These are phyloP conservation scores for Taxillus chinensis DNA, from an alignment of 164 flowering plant species.

Conservation along the genomic window DNA sequence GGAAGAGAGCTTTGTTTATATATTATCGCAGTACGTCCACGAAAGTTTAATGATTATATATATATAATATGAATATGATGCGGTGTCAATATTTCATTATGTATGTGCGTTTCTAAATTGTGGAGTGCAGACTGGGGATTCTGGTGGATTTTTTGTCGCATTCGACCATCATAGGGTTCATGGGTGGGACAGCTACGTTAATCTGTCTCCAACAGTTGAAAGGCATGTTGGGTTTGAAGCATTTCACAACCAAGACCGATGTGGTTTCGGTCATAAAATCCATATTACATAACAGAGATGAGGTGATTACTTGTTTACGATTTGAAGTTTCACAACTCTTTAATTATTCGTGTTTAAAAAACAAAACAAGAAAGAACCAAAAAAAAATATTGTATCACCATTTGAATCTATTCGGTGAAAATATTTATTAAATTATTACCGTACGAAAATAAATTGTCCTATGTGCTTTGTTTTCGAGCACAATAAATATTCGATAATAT, in stretches of 20 bases:
- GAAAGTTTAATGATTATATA: no score
- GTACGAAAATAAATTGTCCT: no score
- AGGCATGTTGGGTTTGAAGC: slow-evolving; percentile 59
- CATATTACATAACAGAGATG: slow-evolving; percentile 29
- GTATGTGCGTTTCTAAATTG: neutral
- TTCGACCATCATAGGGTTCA: slow-evolving; percentile 73
- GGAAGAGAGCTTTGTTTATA: neutral
- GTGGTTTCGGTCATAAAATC: slow-evolving; percentile 41
- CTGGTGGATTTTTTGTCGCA: slow-evolving; percentile 84
- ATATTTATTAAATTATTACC: no score
- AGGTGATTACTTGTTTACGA: slow-evolving; percentile 23
- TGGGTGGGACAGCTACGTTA: slow-evolving; percentile 72
- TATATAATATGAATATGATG: neutral
- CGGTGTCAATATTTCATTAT: neutral
- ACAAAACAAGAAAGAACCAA: no score
- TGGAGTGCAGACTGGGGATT: slow-evolving; percentile 51
- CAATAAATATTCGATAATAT: no score
- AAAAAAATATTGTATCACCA: no score
- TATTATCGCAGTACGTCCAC: neutral
- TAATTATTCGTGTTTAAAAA: no score
- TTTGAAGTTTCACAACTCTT: neutral
- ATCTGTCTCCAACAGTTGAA: slow-evolving; percentile 73
- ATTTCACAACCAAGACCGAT: slow-evolving; percentile 63
- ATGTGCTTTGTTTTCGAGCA: no score
- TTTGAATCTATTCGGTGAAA: no score